Evolutionary conservation across 176 grass and related monocot species (phyloP), one percentile per base, ranked within the genome.

Genomic region (Phragmites australis): DNA sequence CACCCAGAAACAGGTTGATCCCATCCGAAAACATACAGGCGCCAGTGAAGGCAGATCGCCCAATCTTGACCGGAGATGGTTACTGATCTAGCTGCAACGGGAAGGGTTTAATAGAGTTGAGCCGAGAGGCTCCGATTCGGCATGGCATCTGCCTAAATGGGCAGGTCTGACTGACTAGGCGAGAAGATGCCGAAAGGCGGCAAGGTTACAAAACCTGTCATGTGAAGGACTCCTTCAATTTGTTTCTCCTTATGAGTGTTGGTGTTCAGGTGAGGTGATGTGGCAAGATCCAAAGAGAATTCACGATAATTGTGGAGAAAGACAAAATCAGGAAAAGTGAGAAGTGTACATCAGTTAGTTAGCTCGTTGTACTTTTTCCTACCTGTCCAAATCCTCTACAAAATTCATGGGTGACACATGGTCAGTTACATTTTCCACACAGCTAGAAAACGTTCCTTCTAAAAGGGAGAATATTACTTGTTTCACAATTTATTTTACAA

Each of bases 211-310:
- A 39, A 62, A 62, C 11, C 26, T 76, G 21, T 15, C 76, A 85
- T 23, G 34, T 75, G 87, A 16, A 14, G 32, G 64, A 8, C 34
- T n/a, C n/a, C n/a, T n/a, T n/a, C 22, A 23, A 6, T 46, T 47
- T 77, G 14, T 76, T 76, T 68, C 29, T 44, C 32, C 22, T 70
- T 70, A 11, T 19, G 46, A 55, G 41, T 25, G 39, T 16, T 39
- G 23, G n/a, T 68, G 52, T 60, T 46, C 81, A 70, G 82, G 53
- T 81, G 43, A 58, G 65, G 52, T 71, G 54, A 42, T 41, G 34
- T 56, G 52, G 45, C 31, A 77, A 64, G 34, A 80, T 81, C 63
- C 64, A 81, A 81, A 29, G 50, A 31, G 54, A 78, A 54, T 41
- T 49, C 57, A 83, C 27, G 47, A 77, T 56, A 10, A 61, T 15